phyloP scores from a whole-genome alignment of 73 alveolate genomes.

The Strombidium stylifer region DNA sequence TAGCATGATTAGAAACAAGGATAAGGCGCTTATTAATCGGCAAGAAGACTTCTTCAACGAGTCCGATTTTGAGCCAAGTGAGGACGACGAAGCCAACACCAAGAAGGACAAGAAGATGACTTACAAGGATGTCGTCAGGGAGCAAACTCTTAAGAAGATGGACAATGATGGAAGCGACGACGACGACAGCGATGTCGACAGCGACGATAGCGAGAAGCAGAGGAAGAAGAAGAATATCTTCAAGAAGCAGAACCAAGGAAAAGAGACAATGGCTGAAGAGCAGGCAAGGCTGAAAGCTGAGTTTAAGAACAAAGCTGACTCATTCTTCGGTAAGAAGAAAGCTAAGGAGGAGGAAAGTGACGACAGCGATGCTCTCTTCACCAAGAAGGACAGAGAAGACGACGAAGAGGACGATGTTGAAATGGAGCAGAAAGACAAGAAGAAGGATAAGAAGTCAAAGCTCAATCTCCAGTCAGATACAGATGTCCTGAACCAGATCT shows the following conservation, averaged over 20 bases:
- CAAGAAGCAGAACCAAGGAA: not conserved
- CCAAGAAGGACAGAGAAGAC: constrained; percentile 20
- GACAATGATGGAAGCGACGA: not conserved
- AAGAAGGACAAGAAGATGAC: constrained; percentile 49
- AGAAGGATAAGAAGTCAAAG: constrained; percentile 9
- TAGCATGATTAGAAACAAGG: constrained; percentile 53
- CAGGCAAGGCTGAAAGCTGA: constrained; percentile 45
- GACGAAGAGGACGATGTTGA: not conserved
- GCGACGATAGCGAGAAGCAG: constrained; percentile 4
- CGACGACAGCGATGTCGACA: constrained; percentile 1
- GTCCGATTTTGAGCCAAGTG: constrained; percentile 37
- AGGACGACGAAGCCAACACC: constrained; percentile 3
- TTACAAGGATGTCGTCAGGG: constrained; percentile 45
- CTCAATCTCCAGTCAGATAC: constrained; percentile 29
- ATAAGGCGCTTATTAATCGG: constrained; percentile 34
- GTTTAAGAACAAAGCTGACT: constrained; percentile 25
- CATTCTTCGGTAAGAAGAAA: not conserved
- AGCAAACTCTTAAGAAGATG: constrained; percentile 16
- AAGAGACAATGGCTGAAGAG: constrained; percentile 34
- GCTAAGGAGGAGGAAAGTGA: constrained; percentile 16
- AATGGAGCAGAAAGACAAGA: not conserved
- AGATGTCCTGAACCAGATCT: constrained; percentile 41
- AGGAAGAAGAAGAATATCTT: constrained; percentile 3
- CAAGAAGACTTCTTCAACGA: constrained; percentile 24
- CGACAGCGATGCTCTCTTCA: constrained; percentile 32